Conservation (phyloP, 148 eudicot genomes). For the Dysphania ambrosioides region DNA sequence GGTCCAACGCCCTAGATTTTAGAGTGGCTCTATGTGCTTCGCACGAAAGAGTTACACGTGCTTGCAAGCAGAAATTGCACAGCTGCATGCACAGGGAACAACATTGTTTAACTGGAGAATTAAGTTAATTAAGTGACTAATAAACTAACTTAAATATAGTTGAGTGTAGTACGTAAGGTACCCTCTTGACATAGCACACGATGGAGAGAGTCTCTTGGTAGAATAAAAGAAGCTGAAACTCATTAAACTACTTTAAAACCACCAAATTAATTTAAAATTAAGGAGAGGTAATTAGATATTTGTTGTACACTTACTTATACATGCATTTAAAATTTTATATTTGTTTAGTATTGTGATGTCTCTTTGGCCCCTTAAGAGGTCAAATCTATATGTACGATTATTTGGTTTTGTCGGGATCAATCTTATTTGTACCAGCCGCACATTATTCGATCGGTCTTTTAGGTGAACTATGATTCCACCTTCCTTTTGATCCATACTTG, state of each 20-base stretch:
- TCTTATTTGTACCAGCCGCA: background rate
- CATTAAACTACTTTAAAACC: no score
- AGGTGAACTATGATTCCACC: no score
- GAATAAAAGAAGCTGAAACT: no score
- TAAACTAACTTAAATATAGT: no score
- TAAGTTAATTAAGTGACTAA: background rate
- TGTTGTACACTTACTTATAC: background rate
- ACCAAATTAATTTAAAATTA: no score
- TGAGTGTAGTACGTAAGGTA: no score
- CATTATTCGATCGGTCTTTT: no score
- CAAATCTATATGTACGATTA: background rate
- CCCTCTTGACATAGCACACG: no score
- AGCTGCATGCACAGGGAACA: background rate
- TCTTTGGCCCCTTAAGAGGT: background rate
- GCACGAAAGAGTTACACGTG: conserved; percentile 14
- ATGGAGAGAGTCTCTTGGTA: no score
- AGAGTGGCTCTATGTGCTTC: no score
- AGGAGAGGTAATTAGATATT: conserved; percentile 11
- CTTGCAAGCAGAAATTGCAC: background rate
- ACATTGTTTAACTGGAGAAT: background rate
- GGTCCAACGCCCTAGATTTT: background rate
- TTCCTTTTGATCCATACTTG: no score
- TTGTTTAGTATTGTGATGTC: background rate
- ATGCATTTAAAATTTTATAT: no score
- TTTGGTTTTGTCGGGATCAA: conserved; percentile 4